Evolutionary conservation across 2,329 filamentous ascomycete genomes (phyloP), one percentile per base, ranked within the genome.

Genomic region (Hymenoscyphus repandus): DNA sequence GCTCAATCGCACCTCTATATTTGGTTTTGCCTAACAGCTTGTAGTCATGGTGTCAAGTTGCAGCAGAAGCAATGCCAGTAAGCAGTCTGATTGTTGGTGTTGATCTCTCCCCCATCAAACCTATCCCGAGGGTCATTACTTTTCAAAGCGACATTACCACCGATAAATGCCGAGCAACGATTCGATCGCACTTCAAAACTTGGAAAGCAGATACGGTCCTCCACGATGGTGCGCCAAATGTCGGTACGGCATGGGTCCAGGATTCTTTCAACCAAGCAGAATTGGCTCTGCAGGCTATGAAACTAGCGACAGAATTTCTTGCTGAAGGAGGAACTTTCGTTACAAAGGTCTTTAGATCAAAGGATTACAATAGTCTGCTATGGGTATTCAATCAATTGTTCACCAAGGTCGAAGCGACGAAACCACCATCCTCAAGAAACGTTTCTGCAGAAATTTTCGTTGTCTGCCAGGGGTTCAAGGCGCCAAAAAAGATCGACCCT

Each of bases 371-470:
- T 67, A 85, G 90, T 52, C 72, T 99, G 41, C 78, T 97, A 44
- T 99, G 93, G 93, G 91, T 97, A 32, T 90, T 97, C 74, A 96
- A 96, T 67, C 93, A 99, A 69, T 78, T 99, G 1, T 99, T 99
- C 73, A 79, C 79, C 43, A 95, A 93, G 59, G 93, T 99, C 57
- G 92, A 99, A 68, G 92, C 95, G 44, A 99, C 93, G 5, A 99
- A 99, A 70, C 93, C 93, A 3, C 93, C 93, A 0, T 95, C 90
- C 0, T 96, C 90, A 7, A 80, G 93, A 74, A 96, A 95, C 64
- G 92, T 99, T 47, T 96, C 90, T 6, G 93, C 93, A 58, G 93
- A 99, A 75, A 97, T 97, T 37, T 99, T 99, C 74, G 92, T 97
- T 57, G 93, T 99, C 32, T 97, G 92, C 71, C 83, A 86, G 59